Evolutionary conservation across 495 filamentous ascomycete genomes (phyloP).

Genomic region (Pyrenula massariospora): DNA sequence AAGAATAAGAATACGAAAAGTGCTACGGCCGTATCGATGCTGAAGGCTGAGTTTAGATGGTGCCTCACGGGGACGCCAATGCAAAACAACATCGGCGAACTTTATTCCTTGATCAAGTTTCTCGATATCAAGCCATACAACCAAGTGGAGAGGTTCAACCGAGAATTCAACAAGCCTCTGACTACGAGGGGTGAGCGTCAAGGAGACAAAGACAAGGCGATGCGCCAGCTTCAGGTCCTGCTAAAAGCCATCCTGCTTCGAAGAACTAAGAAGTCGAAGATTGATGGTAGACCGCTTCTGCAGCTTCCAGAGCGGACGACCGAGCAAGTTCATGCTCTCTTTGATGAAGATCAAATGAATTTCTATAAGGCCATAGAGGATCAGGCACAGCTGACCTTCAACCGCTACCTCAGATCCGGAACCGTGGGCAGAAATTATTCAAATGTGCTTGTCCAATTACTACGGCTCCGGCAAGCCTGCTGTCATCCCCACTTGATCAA

Average conservation of each 20-base stretch:
- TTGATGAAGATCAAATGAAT: constrained; percentile 57
- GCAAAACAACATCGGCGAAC: constrained; percentile 77
- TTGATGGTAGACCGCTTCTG: constrained; percentile 80
- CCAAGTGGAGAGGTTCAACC: constrained; percentile 48
- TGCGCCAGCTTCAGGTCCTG: constrained; percentile 65
- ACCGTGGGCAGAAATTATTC: constrained; percentile 71
- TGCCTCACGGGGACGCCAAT: constrained; percentile 92
- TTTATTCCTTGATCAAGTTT: constrained; percentile 77
- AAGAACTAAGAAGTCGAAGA: constrained; percentile 68
- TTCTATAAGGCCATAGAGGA: constrained; percentile 66
- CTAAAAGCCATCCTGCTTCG: constrained; percentile 80
- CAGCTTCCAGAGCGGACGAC: constrained; percentile 59
- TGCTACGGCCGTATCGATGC: constrained; percentile 45
- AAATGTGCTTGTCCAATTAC: constrained; percentile 71
- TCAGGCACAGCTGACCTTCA: constrained; percentile 58
- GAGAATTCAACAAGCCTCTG: constrained; percentile 38
- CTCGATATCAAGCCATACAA: constrained; percentile 73
- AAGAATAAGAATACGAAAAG: constrained; percentile 70
- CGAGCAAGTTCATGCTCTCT: constrained; percentile 54
- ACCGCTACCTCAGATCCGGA: constrained; percentile 60
- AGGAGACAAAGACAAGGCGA: constrained; percentile 30
- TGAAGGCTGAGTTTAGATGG: constrained; percentile 58
- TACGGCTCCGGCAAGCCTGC: constrained; percentile 84
- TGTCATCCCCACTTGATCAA: constrained; percentile 87
- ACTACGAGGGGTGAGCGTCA: constrained; percentile 24